Evolutionary conservation across 2,329 filamentous ascomycete genomes (phyloP), one percentile per base, ranked within the genome.

Genomic region (Paecilomyces formosus): DNA sequence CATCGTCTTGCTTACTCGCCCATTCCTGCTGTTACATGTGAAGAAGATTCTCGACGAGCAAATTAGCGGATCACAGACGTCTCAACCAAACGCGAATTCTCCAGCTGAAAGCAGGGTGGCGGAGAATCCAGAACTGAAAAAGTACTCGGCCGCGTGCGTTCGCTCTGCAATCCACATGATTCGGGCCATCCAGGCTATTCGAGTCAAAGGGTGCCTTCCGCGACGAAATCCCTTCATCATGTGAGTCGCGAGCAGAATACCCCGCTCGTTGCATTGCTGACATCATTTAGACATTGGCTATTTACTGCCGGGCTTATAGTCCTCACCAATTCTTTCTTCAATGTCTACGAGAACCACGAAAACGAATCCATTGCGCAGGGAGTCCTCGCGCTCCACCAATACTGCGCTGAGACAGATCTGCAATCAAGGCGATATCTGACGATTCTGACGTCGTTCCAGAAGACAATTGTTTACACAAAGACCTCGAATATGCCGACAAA

Each of bases 1-100:
- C 0, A 79, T 87, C 50, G 80, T 88, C 26, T 75, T 88, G 0
- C 77, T 88, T 1, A 86, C 83, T 1, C 77, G 86, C 28, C 85
- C 86, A 0, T 88, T 88, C 67, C 58, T 64, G 15, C 55, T 64
- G 22, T 58, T 62, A 22, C 60, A 62, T n/a, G 60, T 62, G 0
- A 63, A 64, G 54, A 64, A 64, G 22, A 61, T 62, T 11, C 55
- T 64, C 49, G 31, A 57, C 15, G 30, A 59, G 57, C 54, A 55
- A 22, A 28, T 51, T 21, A 50, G 58, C 1, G 55, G 55, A 53
- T 53, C 58, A 50, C 55, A 51, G 21, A 50, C 57, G 11, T 54
- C 62, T 3, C 59, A 64, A 21, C 49, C 58, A 12, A 57, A 59
- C 18, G 61, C 58, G 13, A 63, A 60, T 54, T 64, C 63, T 28